Percentiles rank a stretch among this genome's conserved stretches.
These are phyloP conservation scores for Nakazawaea siamensis DNA, from an alignment of 805 yeast species.

Conservation along the genomic window DNA sequence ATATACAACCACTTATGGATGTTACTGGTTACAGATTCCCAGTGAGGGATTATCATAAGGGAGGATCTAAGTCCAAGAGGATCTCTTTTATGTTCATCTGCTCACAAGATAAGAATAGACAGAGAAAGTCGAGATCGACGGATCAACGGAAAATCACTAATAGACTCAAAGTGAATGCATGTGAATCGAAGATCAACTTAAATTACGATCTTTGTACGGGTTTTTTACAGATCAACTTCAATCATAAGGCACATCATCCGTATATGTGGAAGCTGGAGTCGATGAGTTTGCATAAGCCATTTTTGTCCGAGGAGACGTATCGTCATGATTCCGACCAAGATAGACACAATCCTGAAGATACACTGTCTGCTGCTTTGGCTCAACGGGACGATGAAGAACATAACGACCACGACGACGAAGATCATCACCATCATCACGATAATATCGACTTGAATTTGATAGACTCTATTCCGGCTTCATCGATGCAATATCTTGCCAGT, in stretches of 20 bases:
- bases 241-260: conserved; percentile 33
- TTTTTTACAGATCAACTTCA: conserved; percentile 24
- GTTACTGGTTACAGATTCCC: conserved; percentile 35
- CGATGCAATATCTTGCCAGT: conserved; percentile 9
- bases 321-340: conserved; percentile 1
- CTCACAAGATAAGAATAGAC: conserved; percentile 33
- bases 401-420: neutral
- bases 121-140: conserved; percentile 32
- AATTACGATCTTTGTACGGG: conserved; percentile 31
- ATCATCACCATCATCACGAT: neutral
- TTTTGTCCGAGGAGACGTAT: conserved; percentile 3
- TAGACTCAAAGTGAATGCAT: conserved; percentile 31
- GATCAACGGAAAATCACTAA: conserved; percentile 28
- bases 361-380: conserved; percentile 6
- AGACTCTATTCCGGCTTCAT: conserved; percentile 7
- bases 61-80: conserved; percentile 30
- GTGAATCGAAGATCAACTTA: conserved; percentile 30
- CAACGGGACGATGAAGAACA: conserved; percentile 4
- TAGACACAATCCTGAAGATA: conserved; percentile 1
- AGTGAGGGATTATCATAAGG: conserved; percentile 36
- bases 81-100: conserved; percentile 36
- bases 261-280: conserved; percentile 23
- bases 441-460: conserved; percentile 10
- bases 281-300: conserved; percentile 6
- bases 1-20: conserved; percentile 30